Percentiles rank a stretch among this genome's conserved stretches.
Evolutionary conservation across 2,329 filamentous ascomycete genomes (phyloP).

Genomic region (Venturia effusa): DNA sequence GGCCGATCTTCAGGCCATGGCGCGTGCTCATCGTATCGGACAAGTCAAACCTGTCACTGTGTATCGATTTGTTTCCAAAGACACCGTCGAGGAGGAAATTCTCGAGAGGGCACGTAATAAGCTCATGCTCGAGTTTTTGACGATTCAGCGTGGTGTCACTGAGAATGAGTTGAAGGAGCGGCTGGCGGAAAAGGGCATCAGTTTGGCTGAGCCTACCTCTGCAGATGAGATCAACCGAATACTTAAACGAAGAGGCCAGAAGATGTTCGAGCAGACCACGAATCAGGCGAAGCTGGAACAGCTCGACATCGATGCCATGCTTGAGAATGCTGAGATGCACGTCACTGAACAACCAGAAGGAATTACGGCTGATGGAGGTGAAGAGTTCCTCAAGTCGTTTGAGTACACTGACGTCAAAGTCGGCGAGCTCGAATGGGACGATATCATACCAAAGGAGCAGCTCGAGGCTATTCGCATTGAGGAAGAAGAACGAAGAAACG

Average conservation of each 20-base stretch:
- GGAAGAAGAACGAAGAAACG: slow-evolving; percentile 73
- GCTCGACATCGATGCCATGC: slow-evolving; percentile 91
- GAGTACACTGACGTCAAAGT: slow-evolving; percentile 98
- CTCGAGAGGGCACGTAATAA: slow-evolving; percentile 95
- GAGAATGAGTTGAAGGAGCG: slow-evolving; percentile 75
- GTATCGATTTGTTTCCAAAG: slow-evolving; percentile 92
- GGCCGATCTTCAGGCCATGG: slow-evolving; percentile 96
- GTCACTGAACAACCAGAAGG: slow-evolving; percentile 92
- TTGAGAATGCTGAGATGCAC: slow-evolving; percentile 94
- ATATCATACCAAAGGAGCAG: slow-evolving; percentile 92
- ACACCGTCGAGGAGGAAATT: slow-evolving; percentile 96
- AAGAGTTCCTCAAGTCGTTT: slow-evolving; percentile 81
- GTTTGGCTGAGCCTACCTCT: slow-evolving; percentile 51
- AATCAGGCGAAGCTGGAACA: slow-evolving; percentile 96
- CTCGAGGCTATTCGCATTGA: slow-evolving; percentile 82
- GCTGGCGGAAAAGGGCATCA: slow-evolving; percentile 34
- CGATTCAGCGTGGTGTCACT: slow-evolving; percentile 91
- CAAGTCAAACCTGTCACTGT: slow-evolving; percentile 95
- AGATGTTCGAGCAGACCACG: slow-evolving; percentile 95
- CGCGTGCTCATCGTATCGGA: slow-evolving; percentile 91
- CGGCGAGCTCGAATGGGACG: slow-evolving; percentile 89
- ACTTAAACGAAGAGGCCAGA: slow-evolving; percentile 94
- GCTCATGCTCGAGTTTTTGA: slow-evolving; percentile 91
- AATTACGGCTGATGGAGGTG: slow-evolving; percentile 89
- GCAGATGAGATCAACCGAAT: slow-evolving; percentile 94